These are phyloP conservation scores for Cyberlindnera misumaiensis DNA, from an alignment of 805 yeast species.

Conservation along the genomic window DNA sequence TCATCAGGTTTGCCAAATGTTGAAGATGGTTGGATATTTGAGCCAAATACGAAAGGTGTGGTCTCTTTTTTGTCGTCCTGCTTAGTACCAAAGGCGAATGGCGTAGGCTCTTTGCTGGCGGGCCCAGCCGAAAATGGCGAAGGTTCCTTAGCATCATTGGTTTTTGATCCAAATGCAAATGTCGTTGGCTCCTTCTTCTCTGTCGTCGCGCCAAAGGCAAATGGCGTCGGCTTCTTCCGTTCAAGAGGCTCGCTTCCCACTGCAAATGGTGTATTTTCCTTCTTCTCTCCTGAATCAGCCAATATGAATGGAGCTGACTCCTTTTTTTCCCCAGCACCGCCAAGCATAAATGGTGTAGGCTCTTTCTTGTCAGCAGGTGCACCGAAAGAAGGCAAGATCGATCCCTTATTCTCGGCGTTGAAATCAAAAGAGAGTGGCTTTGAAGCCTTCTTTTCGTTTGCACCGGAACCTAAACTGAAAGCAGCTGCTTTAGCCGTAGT, in stretches of 20 bases:
- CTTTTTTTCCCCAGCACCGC: background rate
- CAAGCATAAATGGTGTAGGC: background rate
- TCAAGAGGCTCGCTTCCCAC: background rate
- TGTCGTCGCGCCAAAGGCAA: background rate
- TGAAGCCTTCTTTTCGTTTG: constrained; percentile 1
- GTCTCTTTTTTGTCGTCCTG: constrained; percentile 6
- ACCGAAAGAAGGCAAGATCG: background rate
- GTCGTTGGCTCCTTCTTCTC: background rate
- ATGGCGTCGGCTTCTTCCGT: background rate
- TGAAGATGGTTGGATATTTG: background rate
- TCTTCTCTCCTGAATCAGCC: constrained; percentile 3
- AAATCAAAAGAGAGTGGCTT: background rate
- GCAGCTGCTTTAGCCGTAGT: background rate
- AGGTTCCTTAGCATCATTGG: background rate
- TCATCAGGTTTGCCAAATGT: background rate
- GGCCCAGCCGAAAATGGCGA: background rate
- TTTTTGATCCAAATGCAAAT: constrained; percentile 2
- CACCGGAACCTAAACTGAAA: background rate
- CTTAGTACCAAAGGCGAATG: constrained; percentile 6
- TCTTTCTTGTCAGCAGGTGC: background rate
- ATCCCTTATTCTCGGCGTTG: too few relatives aligned
- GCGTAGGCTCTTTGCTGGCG: constrained; percentile 1
- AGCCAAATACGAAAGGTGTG: constrained; percentile 10
- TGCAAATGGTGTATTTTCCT: constrained; percentile 1
- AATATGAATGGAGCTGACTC: constrained; percentile 2